Base-by-base conservation (phyloP, 331 rosid species). In the Stylosanthes scabra region DNA sequence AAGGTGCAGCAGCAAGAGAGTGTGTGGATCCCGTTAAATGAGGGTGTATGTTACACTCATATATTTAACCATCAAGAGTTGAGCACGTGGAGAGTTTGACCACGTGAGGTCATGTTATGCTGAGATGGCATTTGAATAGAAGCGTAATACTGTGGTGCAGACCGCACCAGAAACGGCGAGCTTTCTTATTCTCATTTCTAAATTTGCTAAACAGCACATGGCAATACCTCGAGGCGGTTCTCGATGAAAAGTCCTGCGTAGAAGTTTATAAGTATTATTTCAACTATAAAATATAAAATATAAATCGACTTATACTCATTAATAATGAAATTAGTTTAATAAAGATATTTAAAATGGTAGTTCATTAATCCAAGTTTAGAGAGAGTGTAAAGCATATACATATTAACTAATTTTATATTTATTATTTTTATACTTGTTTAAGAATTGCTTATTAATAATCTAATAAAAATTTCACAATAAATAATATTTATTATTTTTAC, bases 31-130 rank as follows among this genome's bases (percentile, higher is more conserved):
- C 42, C 52, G 47, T 20, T 4, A 7, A 31, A 66, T 25, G 34
- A 8, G 60, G 55, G 12, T 15, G 8, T 42, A 29, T 11, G 12
- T 28, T 28, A 69, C 11, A 9, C 0, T 13, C 0, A 6, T 2
- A 52, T 5, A 20, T 8, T 11, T 39, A 11, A 27, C 71, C 28
- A 67, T 10, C 12, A 1, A 8, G 4, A 40, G 74, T 78, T 62
- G 63, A 71, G 69, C 69, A 46, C 59, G 59, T 65, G 1, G 0
- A 4, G 11, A n/a, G 9, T 5, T 6, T 41, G 13, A 31, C 47
- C 77, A 63, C 77, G 80, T 47, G 76, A 57, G 47, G 13, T 69
- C 63, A 27, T 62, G 66, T 74, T 6, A 8, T 5, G 20, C 14
- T 7, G 14, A 74, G 74, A 74, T 74, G 79, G 78, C 47, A 0